A percentile compares a stretch with the other conserved stretches of the same genome.
These are phyloP conservation scores for Psilocybe sp. DNA, from an alignment of 768 basidiomycete genomes.

Conservation along the genomic window DNA sequence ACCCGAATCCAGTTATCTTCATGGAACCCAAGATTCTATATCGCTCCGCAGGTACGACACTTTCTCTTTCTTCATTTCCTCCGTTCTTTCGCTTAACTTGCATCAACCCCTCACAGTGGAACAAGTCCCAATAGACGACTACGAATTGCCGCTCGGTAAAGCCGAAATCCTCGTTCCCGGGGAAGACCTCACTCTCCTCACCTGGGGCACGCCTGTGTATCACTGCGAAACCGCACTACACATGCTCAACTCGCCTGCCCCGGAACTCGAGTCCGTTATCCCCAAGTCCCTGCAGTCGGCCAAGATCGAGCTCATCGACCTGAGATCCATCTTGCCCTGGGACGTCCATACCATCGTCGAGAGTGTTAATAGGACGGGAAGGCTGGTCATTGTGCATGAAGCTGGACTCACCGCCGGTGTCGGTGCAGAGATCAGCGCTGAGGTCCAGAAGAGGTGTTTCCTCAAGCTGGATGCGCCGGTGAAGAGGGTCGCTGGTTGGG, in stretches of 20 bases:
- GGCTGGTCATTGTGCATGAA: constrained; percentile 89
- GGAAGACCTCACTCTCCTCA: constrained; percentile 82
- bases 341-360: constrained; percentile 78
- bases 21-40: constrained; percentile 96
- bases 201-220: constrained; percentile 94
- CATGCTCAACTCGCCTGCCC: constrained; percentile 65
- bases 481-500: constrained; percentile 87
- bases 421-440: constrained; percentile 90
- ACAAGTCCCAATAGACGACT: constrained; percentile 91
- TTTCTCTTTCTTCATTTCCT: not conserved
- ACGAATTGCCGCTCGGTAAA: constrained; percentile 73
- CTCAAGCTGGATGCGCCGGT: constrained; percentile 87
- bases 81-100: not conserved
- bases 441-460: constrained; percentile 87
- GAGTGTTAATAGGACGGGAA: constrained; percentile 81
- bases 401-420: constrained; percentile 84
- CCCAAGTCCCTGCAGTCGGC: constrained; percentile 64
- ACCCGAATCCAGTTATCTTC: constrained; percentile 92
- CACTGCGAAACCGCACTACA: constrained; percentile 83
- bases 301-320: constrained; percentile 85
- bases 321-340: constrained; percentile 88
- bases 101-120: constrained; percentile 55
- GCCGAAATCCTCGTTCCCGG: constrained; percentile 77
- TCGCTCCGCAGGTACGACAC: constrained; percentile 67
- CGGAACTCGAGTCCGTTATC: constrained; percentile 58